Evolutionary conservation across 2,329 filamentous ascomycete species (phyloP), one percentile per base, ranked within the genome.

Genomic region (Neofusicoccum ribis): DNA sequence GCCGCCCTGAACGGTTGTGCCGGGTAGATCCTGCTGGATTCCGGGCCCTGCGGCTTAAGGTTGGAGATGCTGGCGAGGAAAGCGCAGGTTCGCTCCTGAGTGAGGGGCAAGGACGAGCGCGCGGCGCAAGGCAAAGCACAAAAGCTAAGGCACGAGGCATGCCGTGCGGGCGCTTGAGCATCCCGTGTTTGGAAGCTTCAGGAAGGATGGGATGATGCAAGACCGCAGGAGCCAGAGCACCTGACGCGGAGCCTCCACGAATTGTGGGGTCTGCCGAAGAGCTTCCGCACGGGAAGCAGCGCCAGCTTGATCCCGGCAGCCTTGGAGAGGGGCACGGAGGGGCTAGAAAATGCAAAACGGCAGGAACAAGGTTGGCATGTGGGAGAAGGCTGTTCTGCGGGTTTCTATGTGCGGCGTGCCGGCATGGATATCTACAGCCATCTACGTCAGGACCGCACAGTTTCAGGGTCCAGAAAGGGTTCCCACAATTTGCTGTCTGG

Each of bases 231-330:
- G 8, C 4, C 3, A 15, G 41, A 34, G 23, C 41, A 47, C 56
- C 56, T 60, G 56, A 60, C 43, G 43, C 43, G 56, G 43, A 60
- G 56, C 43, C 43, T 47, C 56, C 56, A 60, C 43, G 56, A 60
- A 60, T 47, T 60, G 56, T 60, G 56, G 54, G 56, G 56, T 60
- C 31, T 60, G 43, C 56, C 56, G 43, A 60, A n/a, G 43, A 47
- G 39, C 27, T 37, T 37, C 56, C 56, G 56, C 27, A 11, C 56
- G 50, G 50, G 50, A 50, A 3, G 23, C 23, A 23, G 23, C 23
- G 23, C 23, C 23, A 23, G 23, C 23, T 23, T 23, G 23, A 23
- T 23, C 23, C 23, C 23, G 23, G n/a, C 7, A 46, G 56, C 41
- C 31, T 60, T 11, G 14, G n/a, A 34, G 12, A 17, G 27, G 20